A percentile compares a stretch with the other conserved stretches of the same genome.
phyloP scores from a whole-genome alignment of 169 alveolate species.

The Plasmodium gonderi region DNA sequence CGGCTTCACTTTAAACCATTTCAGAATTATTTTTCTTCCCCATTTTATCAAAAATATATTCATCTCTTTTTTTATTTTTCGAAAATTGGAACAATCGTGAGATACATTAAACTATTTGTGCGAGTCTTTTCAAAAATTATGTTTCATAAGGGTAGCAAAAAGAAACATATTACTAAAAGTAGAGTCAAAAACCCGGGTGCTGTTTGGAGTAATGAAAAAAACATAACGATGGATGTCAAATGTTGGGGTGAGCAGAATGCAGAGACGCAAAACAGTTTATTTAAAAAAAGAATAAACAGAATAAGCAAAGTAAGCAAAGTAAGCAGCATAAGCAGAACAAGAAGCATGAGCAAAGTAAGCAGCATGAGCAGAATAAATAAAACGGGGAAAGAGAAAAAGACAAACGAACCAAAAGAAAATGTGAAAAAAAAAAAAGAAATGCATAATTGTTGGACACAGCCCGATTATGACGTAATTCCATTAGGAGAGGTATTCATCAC shows the following conservation, averaged over 20 bases:
- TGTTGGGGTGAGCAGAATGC: too few species aligned
- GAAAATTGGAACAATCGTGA: constrained; percentile 25
- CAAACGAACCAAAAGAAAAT: neutral
- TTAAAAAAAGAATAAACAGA: too few species aligned
- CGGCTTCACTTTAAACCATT: constrained; percentile 39
- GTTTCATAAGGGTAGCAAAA: neutral
- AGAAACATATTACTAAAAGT: neutral
- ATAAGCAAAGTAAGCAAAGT: too few species aligned
- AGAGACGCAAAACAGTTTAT: too few species aligned
- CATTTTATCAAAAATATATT: constrained; percentile 42
- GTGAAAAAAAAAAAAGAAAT: neutral
- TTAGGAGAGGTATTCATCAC: constrained; percentile 27
- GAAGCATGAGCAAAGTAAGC: neutral
- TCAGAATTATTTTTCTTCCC: constrained; percentile 16
- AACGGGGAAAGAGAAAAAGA: neutral
- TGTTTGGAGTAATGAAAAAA: neutral
- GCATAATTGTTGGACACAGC: neutral
- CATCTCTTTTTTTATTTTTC: constrained; percentile 44
- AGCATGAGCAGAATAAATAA: neutral
- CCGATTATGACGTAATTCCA: neutral
- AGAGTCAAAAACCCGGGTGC: neutral
- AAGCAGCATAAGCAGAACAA: too few species aligned
- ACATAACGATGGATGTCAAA: too few species aligned
- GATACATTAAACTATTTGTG: constrained; percentile 37
- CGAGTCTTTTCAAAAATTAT: constrained; percentile 21